phyloP scores from a whole-genome alignment of 352 stramenopile genomes.

The Pythium myriotylum region DNA sequence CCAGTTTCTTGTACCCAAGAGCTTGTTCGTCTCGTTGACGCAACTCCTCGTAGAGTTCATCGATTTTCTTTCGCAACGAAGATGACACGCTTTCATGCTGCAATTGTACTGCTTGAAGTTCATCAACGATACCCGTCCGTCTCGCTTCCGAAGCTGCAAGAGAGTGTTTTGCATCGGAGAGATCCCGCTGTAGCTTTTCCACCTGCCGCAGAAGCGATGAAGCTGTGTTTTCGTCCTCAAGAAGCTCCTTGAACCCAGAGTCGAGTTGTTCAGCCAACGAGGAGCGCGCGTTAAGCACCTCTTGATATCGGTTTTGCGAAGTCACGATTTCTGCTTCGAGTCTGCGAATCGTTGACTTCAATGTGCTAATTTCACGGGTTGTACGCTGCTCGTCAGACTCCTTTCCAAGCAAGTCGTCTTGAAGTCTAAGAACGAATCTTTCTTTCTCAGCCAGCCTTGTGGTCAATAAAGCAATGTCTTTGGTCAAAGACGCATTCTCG shows the following conservation, averaged over 20 bases:
- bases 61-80: conserved; percentile 49
- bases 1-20: conserved; percentile 8
- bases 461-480: conserved; percentile 45
- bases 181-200: conserved; percentile 47
- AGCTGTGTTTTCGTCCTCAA: conserved; percentile 65
- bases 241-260: conserved; percentile 66
- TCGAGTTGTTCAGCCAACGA: conserved; percentile 65
- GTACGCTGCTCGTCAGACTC: conserved; percentile 47
- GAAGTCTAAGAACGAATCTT: conserved; percentile 35
- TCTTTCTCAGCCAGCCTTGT: conserved; percentile 53
- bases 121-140: conserved; percentile 29
- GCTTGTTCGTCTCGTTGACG: conserved; percentile 44
- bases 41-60: conserved; percentile 59
- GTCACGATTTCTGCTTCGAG: conserved; percentile 46
- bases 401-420: conserved; percentile 40
- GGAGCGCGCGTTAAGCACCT: conserved; percentile 52
- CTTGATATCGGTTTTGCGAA: conserved; percentile 50
- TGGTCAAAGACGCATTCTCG: conserved; percentile 41
- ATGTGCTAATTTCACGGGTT: conserved; percentile 42
- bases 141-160: conserved; percentile 36
- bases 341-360: conserved; percentile 39
- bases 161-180: conserved; percentile 42
- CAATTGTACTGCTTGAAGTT: conserved; percentile 37
- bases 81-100: conserved; percentile 31
- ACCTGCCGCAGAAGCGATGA: conserved; percentile 44